Percentiles rank a stretch among this genome's conserved stretches.
Evolutionary conservation across 192 early-diverging fungal genomes (phyloP).

Genomic region (Geranomyces variabilis): DNA sequence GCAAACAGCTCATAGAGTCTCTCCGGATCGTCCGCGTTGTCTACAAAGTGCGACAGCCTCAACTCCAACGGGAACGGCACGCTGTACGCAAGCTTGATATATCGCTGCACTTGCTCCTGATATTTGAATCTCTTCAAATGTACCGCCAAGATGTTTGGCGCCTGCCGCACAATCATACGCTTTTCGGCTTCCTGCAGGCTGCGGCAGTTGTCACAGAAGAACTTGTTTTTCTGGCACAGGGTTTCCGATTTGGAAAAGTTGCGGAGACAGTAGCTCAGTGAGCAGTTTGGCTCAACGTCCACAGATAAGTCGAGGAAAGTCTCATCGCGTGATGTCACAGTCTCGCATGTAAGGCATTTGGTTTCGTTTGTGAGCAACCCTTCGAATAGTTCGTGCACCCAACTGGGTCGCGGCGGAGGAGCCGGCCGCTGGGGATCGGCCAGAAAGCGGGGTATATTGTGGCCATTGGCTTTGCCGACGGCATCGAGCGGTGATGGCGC

Average conservation of each 20-base stretch:
- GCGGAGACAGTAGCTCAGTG: conserved; percentile 90
- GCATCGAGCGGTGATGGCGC: not conserved
- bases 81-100: conserved; percentile 93
- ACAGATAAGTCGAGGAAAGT: conserved; percentile 94
- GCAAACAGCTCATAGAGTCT: conserved; percentile 87
- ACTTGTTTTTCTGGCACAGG: conserved; percentile 96
- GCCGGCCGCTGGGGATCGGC: not conserved
- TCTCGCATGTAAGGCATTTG: conserved; percentile 95
- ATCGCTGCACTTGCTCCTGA: conserved; percentile 85
- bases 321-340: conserved; percentile 90
- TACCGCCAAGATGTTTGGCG: conserved; percentile 93
- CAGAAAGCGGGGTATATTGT: not conserved
- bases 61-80: conserved; percentile 95
- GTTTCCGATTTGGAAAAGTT: conserved; percentile 96
- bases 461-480: not conserved
- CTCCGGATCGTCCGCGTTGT: conserved; percentile 83
- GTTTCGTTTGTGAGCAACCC: conserved; percentile 96
- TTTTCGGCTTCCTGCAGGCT: conserved; percentile 97
- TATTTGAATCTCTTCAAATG: conserved; percentile 99
- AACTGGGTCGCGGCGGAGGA: conserved; percentile 53
- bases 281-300: conserved; percentile 95
- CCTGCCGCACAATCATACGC: conserved; percentile 92
- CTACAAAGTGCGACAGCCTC: conserved; percentile 87
- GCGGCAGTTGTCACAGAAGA: conserved; percentile 93
- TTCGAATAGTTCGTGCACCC: conserved; percentile 96